A percentile compares a stretch with the other conserved stretches of the same genome.
Conservation (phyloP, 2,329 filamentous ascomycete genomes). For the Hypoxylon sp. region DNA sequence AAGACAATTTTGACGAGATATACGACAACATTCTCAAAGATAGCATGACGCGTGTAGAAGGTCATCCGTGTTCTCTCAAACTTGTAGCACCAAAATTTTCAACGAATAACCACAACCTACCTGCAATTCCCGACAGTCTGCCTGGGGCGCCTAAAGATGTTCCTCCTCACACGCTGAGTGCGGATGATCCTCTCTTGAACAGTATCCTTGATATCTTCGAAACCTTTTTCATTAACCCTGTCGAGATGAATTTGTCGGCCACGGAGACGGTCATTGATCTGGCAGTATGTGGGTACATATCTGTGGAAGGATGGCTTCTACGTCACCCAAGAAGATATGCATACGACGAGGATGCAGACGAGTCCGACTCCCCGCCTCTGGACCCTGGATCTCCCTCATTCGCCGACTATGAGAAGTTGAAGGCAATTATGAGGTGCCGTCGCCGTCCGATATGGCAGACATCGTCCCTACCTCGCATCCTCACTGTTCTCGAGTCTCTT, state of each 20-base stretch:
- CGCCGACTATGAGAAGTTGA: slow-evolving; percentile 59
- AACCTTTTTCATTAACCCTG: slow-evolving; percentile 88
- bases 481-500: slow-evolving; percentile 69
- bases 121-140: slow-evolving; percentile 66
- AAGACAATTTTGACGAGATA: slow-evolving; percentile 77
- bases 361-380: slow-evolving; percentile 34
- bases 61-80: slow-evolving; percentile 78
- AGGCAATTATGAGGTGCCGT: slow-evolving; percentile 64
- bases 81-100: slow-evolving; percentile 73
- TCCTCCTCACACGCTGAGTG: slow-evolving; percentile 70
- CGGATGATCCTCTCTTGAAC: slow-evolving; percentile 72
- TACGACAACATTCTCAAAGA: slow-evolving; percentile 81
- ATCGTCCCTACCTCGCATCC: slow-evolving; percentile 65
- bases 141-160: slow-evolving; percentile 72
- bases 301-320: slow-evolving; percentile 90
- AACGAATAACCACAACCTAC: slow-evolving; percentile 67
- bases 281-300: slow-evolving; percentile 85
- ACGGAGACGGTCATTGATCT: slow-evolving; percentile 87
- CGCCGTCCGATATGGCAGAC: slow-evolving; percentile 66
- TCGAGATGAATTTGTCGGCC: slow-evolving; percentile 89
- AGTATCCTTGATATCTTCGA: slow-evolving; percentile 78
- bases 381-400: slow-evolving; percentile 42
- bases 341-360: slow-evolving; percentile 62
- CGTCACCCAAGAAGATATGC: slow-evolving; percentile 75
- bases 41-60: slow-evolving; percentile 75